Evolutionary conservation across 2,329 filamentous ascomycete species (phyloP).

Genomic region (Elsinoe fawcettii): DNA sequence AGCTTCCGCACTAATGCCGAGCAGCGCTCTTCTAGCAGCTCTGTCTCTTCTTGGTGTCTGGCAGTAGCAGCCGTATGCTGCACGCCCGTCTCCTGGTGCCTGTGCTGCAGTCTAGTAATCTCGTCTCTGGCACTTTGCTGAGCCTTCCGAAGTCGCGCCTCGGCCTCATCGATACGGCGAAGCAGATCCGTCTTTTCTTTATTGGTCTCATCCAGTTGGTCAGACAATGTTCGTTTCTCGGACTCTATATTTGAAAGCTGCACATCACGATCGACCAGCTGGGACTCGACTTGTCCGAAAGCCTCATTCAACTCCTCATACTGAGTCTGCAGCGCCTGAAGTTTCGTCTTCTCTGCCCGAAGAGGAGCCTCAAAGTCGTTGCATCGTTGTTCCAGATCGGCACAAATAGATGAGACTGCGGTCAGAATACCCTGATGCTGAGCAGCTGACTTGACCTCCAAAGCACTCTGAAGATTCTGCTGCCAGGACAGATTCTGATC

Average conservation of each 20-base stretch:
- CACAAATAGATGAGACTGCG: constrained; percentile 46
- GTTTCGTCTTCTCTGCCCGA: constrained; percentile 35
- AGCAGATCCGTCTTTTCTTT: constrained; percentile 33
- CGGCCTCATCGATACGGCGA: constrained; percentile 27
- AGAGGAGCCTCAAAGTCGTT: constrained; percentile 49
- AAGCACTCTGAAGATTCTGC: constrained; percentile 35
- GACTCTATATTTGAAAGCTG: constrained; percentile 34
- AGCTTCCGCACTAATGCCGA: constrained; percentile 20
- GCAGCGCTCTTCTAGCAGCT: constrained; percentile 33
- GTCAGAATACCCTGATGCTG: constrained; percentile 42
- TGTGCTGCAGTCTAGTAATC: constrained; percentile 32
- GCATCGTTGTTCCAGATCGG: constrained; percentile 50
- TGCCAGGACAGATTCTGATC: constrained; percentile 39
- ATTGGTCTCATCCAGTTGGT: constrained; percentile 33
- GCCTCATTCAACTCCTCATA: constrained; percentile 30
- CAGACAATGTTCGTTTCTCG: constrained; percentile 33
- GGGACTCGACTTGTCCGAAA: constrained; percentile 32
- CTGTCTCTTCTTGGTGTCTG: constrained; percentile 39
- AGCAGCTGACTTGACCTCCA: constrained; percentile 37
- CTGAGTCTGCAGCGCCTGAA: constrained; percentile 30
- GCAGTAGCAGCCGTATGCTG: constrained; percentile 36
- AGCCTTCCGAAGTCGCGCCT: constrained; percentile 33
- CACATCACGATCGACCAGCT: constrained; percentile 31
- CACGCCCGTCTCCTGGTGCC: constrained; percentile 39
- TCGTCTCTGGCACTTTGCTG: constrained; percentile 32